Percentiles rank a stretch among this genome's conserved stretches.
These are phyloP conservation scores for Cadophora sp. DNA, from an alignment of 2,329 filamentous ascomycete species.

Conservation along the genomic window DNA sequence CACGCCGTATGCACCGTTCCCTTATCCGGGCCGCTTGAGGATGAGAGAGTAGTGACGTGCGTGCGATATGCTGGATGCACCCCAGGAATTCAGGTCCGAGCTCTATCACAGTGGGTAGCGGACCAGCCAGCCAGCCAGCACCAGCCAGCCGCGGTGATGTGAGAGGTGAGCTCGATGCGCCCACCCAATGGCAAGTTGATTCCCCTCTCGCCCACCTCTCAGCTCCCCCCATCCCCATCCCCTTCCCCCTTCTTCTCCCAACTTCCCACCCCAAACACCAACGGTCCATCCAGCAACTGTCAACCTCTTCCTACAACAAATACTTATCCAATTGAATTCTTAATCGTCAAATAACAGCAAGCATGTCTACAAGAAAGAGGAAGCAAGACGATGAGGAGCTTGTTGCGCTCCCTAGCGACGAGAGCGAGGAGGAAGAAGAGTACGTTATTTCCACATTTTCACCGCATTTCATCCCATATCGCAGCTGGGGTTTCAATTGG, in stretches of 20 bases:
- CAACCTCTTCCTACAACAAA: not conserved
- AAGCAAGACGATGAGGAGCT: constrained; percentile 43
- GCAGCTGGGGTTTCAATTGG: constrained; percentile 20
- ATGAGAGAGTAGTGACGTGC: constrained; percentile 7
- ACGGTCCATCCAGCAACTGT: not conserved
- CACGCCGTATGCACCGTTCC: not conserved
- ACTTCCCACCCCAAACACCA: constrained; percentile 4
- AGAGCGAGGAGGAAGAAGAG: constrained; percentile 43
- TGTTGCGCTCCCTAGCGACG: constrained; percentile 41
- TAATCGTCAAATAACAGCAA: not conserved
- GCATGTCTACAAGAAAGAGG: constrained; percentile 39
- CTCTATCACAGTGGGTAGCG: constrained; percentile 4
- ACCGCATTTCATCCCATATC: constrained; percentile 4
- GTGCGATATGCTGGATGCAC: constrained; percentile 6
- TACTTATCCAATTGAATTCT: constrained; percentile 5
- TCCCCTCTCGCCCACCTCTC: constrained; percentile 9
- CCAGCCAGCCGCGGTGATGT: not conserved
- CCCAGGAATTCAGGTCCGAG: constrained; percentile 22
- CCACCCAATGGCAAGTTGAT: constrained; percentile 11
- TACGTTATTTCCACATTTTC: constrained; percentile 28
- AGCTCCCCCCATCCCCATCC: not conserved
- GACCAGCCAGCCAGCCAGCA: not conserved
- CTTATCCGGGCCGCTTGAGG: not conserved
- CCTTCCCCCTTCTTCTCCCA: constrained; percentile 12
- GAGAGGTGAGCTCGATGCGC: not conserved